Conservation (phyloP, 2,329 filamentous ascomycete species). For the Colletotrichum magnum region DNA sequence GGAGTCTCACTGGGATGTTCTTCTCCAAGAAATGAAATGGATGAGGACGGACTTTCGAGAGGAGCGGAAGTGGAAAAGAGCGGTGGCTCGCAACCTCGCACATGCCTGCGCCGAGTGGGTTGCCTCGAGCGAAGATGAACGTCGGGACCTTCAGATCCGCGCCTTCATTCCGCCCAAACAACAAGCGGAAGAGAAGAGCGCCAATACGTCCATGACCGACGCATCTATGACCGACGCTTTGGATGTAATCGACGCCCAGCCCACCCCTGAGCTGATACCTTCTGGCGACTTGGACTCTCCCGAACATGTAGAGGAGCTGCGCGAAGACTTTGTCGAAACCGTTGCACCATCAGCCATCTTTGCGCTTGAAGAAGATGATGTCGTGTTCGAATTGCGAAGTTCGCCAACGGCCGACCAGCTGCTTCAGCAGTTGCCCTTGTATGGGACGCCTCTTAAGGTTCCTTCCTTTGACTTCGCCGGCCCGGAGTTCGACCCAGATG, state of each 20-base stretch:
- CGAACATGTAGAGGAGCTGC: constrained; percentile 57
- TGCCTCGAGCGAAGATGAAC: constrained; percentile 73
- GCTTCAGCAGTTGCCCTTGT: constrained; percentile 85
- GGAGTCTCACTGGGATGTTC: constrained; percentile 85
- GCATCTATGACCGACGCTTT: constrained; percentile 42
- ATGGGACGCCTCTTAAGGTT: constrained; percentile 74
- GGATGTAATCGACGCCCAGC: constrained; percentile 59
- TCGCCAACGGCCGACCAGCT: constrained; percentile 83
- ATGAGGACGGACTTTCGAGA: constrained; percentile 97
- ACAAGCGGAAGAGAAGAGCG: constrained; percentile 47
- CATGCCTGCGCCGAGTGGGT: constrained; percentile 89
- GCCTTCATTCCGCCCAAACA: constrained; percentile 62
- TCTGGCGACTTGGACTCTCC: constrained; percentile 74
- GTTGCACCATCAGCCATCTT: constrained; percentile 85
- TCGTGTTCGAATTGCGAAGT: constrained; percentile 82
- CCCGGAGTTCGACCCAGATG: constrained; percentile 76
- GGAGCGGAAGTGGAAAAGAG: constrained; percentile 93
- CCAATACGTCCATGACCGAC: constrained; percentile 52
- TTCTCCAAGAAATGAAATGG: constrained; percentile 96
- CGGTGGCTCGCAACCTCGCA: constrained; percentile 84
- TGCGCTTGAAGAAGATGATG: constrained; percentile 83
- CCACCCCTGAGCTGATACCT: constrained; percentile 77
- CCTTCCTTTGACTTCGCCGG: constrained; percentile 70
- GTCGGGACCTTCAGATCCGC: constrained; percentile 77
- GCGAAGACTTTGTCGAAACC: constrained; percentile 60